A percentile compares a stretch with the other conserved stretches of the same genome.
Evolutionary conservation across 495 filamentous ascomycete species (phyloP).

Genomic region (Penicillium pulvis): DNA sequence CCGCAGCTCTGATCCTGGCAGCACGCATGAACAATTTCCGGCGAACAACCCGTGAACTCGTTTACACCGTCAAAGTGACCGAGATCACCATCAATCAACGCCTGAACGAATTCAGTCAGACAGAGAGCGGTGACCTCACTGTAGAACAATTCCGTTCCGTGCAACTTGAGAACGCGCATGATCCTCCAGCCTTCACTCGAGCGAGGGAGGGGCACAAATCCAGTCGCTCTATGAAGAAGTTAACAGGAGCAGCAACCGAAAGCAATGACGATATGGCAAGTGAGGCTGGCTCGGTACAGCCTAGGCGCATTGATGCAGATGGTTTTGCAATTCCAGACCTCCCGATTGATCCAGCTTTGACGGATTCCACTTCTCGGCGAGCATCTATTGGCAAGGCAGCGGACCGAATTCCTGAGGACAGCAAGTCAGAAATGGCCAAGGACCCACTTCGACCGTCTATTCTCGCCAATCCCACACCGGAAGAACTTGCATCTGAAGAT

Average conservation of each 20-base stretch:
- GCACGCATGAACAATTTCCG: slow-evolving; percentile 97
- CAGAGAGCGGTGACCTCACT: slow-evolving; percentile 74
- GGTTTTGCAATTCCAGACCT: slow-evolving; percentile 50
- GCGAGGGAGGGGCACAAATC: slow-evolving; percentile 52
- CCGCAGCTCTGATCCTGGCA: slow-evolving; percentile 90
- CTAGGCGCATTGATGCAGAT: slow-evolving; percentile 46
- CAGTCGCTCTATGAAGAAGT: slow-evolving; percentile 36
- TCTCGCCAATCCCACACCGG: slow-evolving; percentile 35
- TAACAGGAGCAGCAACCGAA: slow-evolving; percentile 52
- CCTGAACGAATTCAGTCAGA: slow-evolving; percentile 84
- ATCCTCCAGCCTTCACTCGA: slow-evolving; percentile 82
- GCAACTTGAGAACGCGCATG: slow-evolving; percentile 63
- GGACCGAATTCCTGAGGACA: slow-evolving; percentile 29
- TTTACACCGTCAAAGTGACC: slow-evolving; percentile 93
- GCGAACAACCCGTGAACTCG: slow-evolving; percentile 85
- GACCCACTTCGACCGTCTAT: slow-evolving; percentile 28
- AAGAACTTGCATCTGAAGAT: slow-evolving; percentile 47
- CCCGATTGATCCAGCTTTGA: slow-evolving; percentile 49
- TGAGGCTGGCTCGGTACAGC: slow-evolving; percentile 27
- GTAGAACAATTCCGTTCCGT: slow-evolving; percentile 83
- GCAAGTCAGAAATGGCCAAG: slow-evolving; percentile 20
- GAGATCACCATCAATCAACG: slow-evolving; percentile 88
- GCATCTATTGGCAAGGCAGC: slow-evolving; percentile 25
- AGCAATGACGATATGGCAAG: slow-evolving; percentile 39
- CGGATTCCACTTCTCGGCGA: slow-evolving; percentile 25